Percentiles rank a stretch among this genome's conserved stretches.
phyloP scores from a whole-genome alignment of 805 yeast genomes.

The Kluyveromyces aestuarii region DNA sequence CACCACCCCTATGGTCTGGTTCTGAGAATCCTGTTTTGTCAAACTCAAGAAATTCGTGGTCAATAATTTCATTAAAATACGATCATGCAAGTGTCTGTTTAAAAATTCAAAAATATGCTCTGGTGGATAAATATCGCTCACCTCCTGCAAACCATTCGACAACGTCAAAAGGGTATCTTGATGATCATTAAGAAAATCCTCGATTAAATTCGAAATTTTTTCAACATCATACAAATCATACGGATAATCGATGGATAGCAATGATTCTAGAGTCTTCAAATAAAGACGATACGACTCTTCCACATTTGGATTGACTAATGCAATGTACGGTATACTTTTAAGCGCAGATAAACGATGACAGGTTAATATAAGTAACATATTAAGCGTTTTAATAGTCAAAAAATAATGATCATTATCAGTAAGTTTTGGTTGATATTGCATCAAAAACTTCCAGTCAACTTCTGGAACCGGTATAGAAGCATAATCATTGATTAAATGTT shows the following conservation, averaged over 20 bases:
- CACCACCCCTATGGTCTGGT: slow-evolving; percentile 51
- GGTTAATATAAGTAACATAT: slow-evolving; percentile 48
- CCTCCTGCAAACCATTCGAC: slow-evolving; percentile 76
- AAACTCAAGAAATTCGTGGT: slow-evolving; percentile 78
- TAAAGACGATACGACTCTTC: slow-evolving; percentile 69
- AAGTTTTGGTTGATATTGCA: slow-evolving; percentile 31
- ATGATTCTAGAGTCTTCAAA: slow-evolving; percentile 52
- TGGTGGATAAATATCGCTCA: slow-evolving; percentile 36
- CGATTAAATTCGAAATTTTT: slow-evolving; percentile 43
- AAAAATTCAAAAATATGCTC: slow-evolving; percentile 52
- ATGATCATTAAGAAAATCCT: slow-evolving; percentile 61
- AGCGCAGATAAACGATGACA: slow-evolving; percentile 66
- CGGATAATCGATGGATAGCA: slow-evolving; percentile 36
- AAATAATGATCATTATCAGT: slow-evolving; percentile 24
- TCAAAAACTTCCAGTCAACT: slow-evolving; percentile 42
- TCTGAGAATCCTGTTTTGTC: slow-evolving; percentile 27
- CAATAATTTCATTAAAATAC: slow-evolving; percentile 78
- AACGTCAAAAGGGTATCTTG: slow-evolving; percentile 75
- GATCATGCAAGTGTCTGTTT: slow-evolving; percentile 67
- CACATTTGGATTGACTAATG: slow-evolving; percentile 78
- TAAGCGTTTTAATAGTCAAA: slow-evolving; percentile 48
- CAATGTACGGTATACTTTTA: slow-evolving; percentile 71
- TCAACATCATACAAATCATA: slow-evolving; percentile 45
- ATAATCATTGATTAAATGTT: slow-evolving; percentile 48
- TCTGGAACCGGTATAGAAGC: slow-evolving; percentile 45